Conservation (phyloP, 768 basidiomycete genomes). For the Exidia glandulosa region DNA sequence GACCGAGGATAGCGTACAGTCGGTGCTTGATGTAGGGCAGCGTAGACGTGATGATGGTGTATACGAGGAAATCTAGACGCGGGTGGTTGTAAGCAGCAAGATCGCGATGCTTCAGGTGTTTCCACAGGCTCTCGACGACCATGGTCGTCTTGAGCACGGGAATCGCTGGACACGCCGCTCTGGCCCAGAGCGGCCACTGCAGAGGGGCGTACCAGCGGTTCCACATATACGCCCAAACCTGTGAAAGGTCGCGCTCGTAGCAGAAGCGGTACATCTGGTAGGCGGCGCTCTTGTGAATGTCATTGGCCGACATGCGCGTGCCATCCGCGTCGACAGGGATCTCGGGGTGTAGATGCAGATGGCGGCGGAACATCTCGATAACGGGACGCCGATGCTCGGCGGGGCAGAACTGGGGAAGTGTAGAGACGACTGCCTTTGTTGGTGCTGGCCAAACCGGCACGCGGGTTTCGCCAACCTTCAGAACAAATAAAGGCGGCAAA, state of each 20-base stretch:
- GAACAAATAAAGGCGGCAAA: constrained; percentile 9
- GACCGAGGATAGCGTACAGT: constrained; percentile 9
- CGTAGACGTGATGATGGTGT: constrained; percentile 4
- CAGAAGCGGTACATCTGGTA: constrained; percentile 17
- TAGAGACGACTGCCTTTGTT: constrained; percentile 2
- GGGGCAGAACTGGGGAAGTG: constrained; percentile 9
- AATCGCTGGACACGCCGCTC: constrained; percentile 1
- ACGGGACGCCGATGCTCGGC: constrained; percentile 8
- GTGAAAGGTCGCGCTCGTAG: constrained; percentile 10
- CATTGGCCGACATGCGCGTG: neutral
- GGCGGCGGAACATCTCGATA: constrained; percentile 9
- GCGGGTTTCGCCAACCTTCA: constrained; percentile 2
- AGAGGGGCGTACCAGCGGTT: constrained; percentile 18
- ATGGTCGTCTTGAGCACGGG: constrained; percentile 14
- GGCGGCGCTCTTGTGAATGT: constrained; percentile 4
- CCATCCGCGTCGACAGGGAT: constrained; percentile 7
- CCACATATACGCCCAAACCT: constrained; percentile 22
- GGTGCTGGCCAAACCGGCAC: constrained; percentile 11
- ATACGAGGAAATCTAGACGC: constrained; percentile 11
- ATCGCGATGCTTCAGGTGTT: constrained; percentile 14
- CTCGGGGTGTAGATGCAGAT: constrained; percentile 13
- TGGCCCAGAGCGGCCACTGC: constrained; percentile 17
- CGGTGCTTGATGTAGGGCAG: constrained; percentile 8
- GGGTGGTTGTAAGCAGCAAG: constrained; percentile 13
- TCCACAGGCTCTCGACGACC: constrained; percentile 17